These are phyloP conservation scores for Phoma sp. DNA, from an alignment of 2,329 filamentous ascomycete genomes.

Conservation along the genomic window DNA sequence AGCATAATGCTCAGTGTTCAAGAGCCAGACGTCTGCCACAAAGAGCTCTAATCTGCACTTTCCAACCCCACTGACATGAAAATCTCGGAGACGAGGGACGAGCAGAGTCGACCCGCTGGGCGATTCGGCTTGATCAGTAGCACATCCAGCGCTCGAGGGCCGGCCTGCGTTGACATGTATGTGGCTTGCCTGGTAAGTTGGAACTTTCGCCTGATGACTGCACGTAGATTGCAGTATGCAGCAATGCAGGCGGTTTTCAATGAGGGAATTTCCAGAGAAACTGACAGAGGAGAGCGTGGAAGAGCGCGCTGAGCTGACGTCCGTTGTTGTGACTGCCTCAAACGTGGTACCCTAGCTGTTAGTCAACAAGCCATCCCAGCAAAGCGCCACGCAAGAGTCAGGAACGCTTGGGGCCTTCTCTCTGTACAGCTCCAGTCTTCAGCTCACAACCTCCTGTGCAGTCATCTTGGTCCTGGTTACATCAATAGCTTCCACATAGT, in stretches of 20 bases:
- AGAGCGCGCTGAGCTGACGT: constrained; percentile 12
- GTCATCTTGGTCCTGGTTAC: background rate
- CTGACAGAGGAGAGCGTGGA: constrained; percentile 2
- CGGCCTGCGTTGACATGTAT: background rate
- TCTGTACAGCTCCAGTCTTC: background rate
- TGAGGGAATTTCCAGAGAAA: background rate
- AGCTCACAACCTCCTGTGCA: background rate
- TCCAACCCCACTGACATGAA: background rate
- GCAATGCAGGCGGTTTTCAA: background rate
- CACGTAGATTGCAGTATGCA: background rate
- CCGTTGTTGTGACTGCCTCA: constrained; percentile 10
- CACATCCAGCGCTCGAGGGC: background rate
- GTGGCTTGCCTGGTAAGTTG: background rate
- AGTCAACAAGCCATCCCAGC: constrained; percentile 27
- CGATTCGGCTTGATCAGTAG: background rate
- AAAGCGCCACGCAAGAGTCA: constrained; percentile 18
- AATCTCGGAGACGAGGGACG: background rate
- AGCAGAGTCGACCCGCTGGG: background rate
- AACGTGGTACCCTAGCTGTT: constrained; percentile 33
- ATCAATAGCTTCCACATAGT: too few species aligned
- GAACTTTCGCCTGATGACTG: background rate
- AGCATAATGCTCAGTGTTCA: background rate
- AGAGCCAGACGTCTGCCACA: background rate
- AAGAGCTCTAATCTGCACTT: background rate
- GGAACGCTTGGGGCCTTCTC: constrained; percentile 7